phyloP scores from a whole-genome alignment of 2,329 filamentous ascomycete genomes.

The Calonectria pseudoturangicola region DNA sequence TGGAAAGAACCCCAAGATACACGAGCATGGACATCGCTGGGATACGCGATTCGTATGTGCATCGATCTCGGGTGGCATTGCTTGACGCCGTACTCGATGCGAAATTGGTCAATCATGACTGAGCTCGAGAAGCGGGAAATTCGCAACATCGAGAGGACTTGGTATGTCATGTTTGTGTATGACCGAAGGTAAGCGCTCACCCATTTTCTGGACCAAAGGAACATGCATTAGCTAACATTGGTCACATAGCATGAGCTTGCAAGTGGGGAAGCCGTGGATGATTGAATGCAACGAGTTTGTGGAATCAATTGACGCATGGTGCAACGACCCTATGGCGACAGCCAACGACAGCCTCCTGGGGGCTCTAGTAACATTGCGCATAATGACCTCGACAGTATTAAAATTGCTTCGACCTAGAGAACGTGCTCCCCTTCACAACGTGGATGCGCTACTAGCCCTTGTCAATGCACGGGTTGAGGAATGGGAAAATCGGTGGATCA shows the following conservation, averaged over 20 bases:
- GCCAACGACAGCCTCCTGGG: slow-evolving; percentile 60
- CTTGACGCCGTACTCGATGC: slow-evolving; percentile 41
- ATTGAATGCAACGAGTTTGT: slow-evolving; percentile 62
- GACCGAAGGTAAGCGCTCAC: slow-evolving; percentile 58
- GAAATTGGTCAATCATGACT: neutral
- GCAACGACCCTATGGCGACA: slow-evolving; percentile 55
- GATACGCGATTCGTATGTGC: slow-evolving; percentile 63
- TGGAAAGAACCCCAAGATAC: slow-evolving; percentile 66
- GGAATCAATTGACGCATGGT: slow-evolving; percentile 60
- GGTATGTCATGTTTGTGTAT: slow-evolving; percentile 63
- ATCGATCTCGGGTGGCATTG: slow-evolving; percentile 63
- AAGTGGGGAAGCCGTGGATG: slow-evolving; percentile 65
- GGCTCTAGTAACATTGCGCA: slow-evolving; percentile 60
- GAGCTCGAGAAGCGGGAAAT: slow-evolving; percentile 52
- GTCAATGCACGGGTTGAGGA: slow-evolving; percentile 51
- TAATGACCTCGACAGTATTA: slow-evolving; percentile 60
- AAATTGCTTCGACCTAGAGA: slow-evolving; percentile 36
- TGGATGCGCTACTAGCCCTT: slow-evolving; percentile 52
- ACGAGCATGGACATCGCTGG: slow-evolving; percentile 62
- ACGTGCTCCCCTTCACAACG: slow-evolving; percentile 43
- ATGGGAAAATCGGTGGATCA: slow-evolving; percentile 50
- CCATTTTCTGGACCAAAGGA: neutral
- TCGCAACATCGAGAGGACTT: slow-evolving; percentile 61
- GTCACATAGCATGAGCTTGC: slow-evolving; percentile 60
- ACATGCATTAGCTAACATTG: neutral